Percentiles rank a stretch among this genome's conserved stretches.
These are phyloP conservation scores for Fusarium sp. DNA, from an alignment of 2,329 filamentous ascomycete species.

Conservation along the genomic window DNA sequence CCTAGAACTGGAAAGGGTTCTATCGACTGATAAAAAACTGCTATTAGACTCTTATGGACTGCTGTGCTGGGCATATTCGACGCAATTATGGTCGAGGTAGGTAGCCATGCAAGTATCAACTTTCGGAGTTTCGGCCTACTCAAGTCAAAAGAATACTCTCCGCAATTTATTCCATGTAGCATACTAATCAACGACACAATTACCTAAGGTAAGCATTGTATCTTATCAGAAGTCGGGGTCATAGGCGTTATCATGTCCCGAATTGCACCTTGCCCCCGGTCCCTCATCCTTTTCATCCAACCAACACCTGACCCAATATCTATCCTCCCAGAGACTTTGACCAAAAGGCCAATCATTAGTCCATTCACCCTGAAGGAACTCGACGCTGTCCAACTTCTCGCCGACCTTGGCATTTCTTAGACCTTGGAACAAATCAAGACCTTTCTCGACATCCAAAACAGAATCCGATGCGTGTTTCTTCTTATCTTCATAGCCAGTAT, in stretches of 20 bases:
- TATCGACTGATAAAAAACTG: too few species aligned
- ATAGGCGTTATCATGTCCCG: background rate
- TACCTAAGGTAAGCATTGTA: background rate
- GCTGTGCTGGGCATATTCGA: too few species aligned
- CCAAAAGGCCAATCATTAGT: background rate
- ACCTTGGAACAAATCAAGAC: background rate
- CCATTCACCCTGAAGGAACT: background rate
- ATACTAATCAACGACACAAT: background rate
- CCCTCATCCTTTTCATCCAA: too few species aligned
- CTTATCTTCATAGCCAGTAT: accelerated
- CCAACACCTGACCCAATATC: too few species aligned
- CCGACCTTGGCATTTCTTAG: background rate
- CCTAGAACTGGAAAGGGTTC: accelerated
- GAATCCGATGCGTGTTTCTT: background rate
- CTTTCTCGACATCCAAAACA: background rate
- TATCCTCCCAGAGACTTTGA: too few species aligned
- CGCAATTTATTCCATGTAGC: accelerated
- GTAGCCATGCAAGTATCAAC: background rate
- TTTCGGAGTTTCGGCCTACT: background rate
- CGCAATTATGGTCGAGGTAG: too few species aligned
- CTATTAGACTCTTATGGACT: too few species aligned
- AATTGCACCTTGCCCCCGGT: background rate
- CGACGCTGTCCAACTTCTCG: background rate
- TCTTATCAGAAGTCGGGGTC: background rate
- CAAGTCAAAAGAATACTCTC: background rate